phyloP scores from a whole-genome alignment of 257 asterid genomes.

The Nicotiana otophora region DNA sequence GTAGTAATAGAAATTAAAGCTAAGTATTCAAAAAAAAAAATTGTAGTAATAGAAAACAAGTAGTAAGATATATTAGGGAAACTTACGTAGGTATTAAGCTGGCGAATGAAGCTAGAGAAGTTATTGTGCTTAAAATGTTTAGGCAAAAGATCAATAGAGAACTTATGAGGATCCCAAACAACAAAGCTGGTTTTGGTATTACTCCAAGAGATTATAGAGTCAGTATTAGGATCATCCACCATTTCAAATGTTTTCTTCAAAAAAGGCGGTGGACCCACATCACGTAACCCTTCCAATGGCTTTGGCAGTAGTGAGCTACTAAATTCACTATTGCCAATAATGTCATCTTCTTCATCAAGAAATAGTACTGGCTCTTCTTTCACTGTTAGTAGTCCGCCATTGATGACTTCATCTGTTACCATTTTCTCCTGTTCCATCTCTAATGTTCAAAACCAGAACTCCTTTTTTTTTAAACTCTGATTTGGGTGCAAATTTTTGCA shows the following conservation, averaged over 20 bases:
- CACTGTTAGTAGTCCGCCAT: constrained; percentile 11
- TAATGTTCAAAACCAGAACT: too few species aligned
- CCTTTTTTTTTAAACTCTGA: too few species aligned
- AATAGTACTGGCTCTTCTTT: constrained; percentile 54
- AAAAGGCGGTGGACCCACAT: constrained; percentile 73
- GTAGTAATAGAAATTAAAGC: too few species aligned
- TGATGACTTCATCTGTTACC: too few species aligned
- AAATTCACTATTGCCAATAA: not conserved
- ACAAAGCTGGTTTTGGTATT: constrained; percentile 41
- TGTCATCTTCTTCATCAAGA: constrained; percentile 40
- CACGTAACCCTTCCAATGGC: constrained; percentile 56
- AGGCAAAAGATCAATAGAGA: constrained; percentile 71
- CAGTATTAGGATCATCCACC: constrained; percentile 80
- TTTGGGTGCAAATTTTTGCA: too few species aligned
- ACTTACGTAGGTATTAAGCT: constrained; percentile 87
- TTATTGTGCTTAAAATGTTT: constrained; percentile 81
- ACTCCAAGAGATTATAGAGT: constrained; percentile 74
- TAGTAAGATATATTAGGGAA: not conserved
- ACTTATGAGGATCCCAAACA: constrained; percentile 76
- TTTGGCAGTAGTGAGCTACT: constrained; percentile 11
- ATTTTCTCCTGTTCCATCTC: too few species aligned
- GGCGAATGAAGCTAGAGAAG: constrained; percentile 93
- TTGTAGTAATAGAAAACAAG: too few species aligned
- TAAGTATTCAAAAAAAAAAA: too few species aligned
- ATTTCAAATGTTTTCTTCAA: constrained; percentile 81